These are phyloP conservation scores for Leccinellum rugosiceps DNA, from an alignment of 768 basidiomycete species.

Conservation along the genomic window DNA sequence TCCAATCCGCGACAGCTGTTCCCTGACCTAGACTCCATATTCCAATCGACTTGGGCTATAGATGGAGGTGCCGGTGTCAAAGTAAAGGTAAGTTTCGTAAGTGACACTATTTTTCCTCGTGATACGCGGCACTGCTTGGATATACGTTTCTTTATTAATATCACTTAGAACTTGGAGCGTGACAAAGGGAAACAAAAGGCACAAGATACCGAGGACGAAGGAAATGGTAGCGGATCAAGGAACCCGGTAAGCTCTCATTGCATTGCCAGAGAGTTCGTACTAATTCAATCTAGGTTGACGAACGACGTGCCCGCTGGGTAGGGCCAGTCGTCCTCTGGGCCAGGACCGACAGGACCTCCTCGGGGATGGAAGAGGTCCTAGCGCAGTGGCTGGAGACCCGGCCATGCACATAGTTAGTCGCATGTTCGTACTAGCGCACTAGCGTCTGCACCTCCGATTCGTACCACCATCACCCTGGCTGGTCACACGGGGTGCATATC, in stretches of 20 bases:
- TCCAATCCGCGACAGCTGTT: neutral
- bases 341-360: too few relatives aligned
- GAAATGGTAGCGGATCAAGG: neutral
- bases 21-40: neutral
- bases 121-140: neutral
- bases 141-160: neutral
- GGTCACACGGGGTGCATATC: too few relatives aligned
- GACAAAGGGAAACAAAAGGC: neutral
- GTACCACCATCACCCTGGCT: too few relatives aligned
- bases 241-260: neutral
- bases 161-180: neutral
- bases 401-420: too few relatives aligned
- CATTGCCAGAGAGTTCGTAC: neutral
- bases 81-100: neutral
- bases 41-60: neutral
- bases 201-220: neutral
- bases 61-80: neutral
- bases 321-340: too few relatives aligned
- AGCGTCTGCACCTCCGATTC: too few relatives aligned
- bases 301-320: neutral
- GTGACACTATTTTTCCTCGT: neutral
- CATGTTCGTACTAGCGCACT: too few relatives aligned
- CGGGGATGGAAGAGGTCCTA: too few relatives aligned
- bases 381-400: too few relatives aligned
- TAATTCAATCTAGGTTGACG: neutral